Evolutionary conservation across 257 asterid species (phyloP).

Genomic region (Scutellaria barbata): DNA sequence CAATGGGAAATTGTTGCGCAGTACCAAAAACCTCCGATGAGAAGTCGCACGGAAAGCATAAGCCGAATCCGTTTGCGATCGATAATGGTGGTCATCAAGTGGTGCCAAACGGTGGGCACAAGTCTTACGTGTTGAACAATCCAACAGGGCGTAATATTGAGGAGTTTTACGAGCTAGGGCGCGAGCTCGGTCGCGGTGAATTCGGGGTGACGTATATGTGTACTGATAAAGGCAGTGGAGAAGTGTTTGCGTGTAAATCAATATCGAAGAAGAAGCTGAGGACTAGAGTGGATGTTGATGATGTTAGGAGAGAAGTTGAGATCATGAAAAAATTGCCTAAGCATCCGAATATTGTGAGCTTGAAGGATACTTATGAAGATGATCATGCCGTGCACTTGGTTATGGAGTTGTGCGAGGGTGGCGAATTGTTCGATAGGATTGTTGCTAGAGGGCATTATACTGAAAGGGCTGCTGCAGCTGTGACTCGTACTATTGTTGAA

Average conservation of each 20-base stretch:
- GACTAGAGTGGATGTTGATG: constrained; percentile 65
- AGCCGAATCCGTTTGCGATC: constrained; percentile 46
- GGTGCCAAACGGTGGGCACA: constrained; percentile 41
- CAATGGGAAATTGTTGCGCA: constrained; percentile 70
- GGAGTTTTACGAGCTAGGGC: constrained; percentile 56
- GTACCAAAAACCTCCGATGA: constrained; percentile 56
- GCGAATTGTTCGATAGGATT: constrained; percentile 67
- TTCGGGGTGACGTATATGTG: constrained; percentile 63
- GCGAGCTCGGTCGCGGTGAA: constrained; percentile 66
- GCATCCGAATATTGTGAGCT: constrained; percentile 60
- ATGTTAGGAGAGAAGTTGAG: constrained; percentile 64
- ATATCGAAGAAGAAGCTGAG: constrained; percentile 65
- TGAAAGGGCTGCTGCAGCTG: constrained; percentile 65
- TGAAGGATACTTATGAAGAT: constrained; percentile 68
- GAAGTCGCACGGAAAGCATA: constrained; percentile 39
- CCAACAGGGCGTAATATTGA: constrained; percentile 57
- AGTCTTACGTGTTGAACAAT: constrained; percentile 46
- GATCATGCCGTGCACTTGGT: constrained; percentile 61
- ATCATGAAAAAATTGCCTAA: constrained; percentile 65
- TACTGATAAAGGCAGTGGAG: constrained; percentile 48
- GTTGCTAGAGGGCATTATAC: constrained; percentile 66
- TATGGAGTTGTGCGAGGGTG: constrained; percentile 76
- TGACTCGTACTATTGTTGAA: constrained; percentile 58
- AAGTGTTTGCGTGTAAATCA: constrained; percentile 60
- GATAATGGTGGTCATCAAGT: constrained; percentile 32